A percentile compares a stretch with the other conserved stretches of the same genome.
Conservation (phyloP, 495 filamentous ascomycete genomes). For the Apiosordaria backusii region DNA sequence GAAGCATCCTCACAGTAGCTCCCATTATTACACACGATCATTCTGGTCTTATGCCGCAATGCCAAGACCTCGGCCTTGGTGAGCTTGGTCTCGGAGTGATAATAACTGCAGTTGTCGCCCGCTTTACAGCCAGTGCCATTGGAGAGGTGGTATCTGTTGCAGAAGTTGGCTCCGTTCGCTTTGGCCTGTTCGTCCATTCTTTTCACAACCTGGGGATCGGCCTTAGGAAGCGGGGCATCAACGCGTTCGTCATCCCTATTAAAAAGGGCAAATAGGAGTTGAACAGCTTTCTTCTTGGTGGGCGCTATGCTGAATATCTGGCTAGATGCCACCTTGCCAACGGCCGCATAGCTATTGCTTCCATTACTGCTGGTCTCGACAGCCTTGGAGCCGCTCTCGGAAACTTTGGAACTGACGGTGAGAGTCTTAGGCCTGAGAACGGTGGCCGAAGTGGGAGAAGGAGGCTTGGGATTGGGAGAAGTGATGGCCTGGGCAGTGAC, state of each 20-base stretch:
- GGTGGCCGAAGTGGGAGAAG: no score
- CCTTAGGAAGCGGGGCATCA: conserved; percentile 31
- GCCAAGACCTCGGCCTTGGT: conserved; percentile 23
- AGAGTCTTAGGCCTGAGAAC: no score
- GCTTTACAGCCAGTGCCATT: conserved; percentile 26
- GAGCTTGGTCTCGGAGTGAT: conserved; percentile 30
- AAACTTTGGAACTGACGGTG: neutral
- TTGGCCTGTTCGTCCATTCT: conserved; percentile 24
- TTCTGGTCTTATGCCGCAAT: conserved; percentile 28
- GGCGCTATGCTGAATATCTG: conserved; percentile 26
- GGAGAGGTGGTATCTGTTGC: conserved; percentile 36
- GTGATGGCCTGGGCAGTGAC: neutral
- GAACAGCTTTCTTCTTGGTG: conserved; percentile 11
- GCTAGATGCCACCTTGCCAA: conserved; percentile 15
- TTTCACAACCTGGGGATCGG: conserved; percentile 19
- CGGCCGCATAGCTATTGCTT: conserved; percentile 19
- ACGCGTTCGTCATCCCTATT: conserved; percentile 34
- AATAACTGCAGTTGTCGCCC: conserved; percentile 27
- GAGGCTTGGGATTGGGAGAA: neutral
- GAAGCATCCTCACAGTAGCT: conserved; percentile 24
- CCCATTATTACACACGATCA: conserved; percentile 22
- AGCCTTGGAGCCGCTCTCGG: neutral
- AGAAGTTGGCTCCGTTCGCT: conserved; percentile 31
- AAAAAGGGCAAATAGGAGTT: conserved; percentile 25
- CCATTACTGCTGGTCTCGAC: neutral